Conservation (phyloP, 164 flowering plant genomes). For the Chimonanthus praecox region DNA sequence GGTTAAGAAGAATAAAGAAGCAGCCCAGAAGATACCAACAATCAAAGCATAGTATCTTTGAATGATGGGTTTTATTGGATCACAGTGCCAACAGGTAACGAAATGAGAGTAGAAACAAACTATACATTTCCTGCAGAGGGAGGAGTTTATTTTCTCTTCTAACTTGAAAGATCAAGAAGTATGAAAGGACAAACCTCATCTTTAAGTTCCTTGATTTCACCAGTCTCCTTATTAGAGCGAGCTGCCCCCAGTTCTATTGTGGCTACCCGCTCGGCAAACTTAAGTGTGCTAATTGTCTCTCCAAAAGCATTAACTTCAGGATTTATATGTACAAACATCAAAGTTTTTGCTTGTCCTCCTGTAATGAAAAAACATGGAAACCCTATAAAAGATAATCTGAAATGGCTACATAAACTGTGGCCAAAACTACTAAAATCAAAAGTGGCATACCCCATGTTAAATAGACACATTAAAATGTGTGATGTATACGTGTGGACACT, state of each 20-base stretch:
- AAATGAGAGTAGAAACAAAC: background rate
- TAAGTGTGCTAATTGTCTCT: constrained; percentile 87
- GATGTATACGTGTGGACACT: no score
- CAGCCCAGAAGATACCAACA: background rate
- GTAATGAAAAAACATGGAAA: constrained; percentile 3
- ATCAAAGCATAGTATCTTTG: background rate
- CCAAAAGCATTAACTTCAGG: constrained; percentile 71
- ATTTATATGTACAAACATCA: constrained; percentile 94
- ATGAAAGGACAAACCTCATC: constrained; percentile 53
- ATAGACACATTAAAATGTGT: no score
- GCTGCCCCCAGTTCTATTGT: constrained; percentile 91
- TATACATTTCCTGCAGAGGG: background rate
- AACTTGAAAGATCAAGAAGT: constrained; percentile 1
- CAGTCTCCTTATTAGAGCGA: constrained; percentile 68
- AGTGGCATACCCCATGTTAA: no score
- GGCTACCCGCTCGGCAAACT: constrained; percentile 91
- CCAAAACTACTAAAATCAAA: background rate
- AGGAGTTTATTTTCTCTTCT: background rate
- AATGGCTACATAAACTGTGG: background rate
- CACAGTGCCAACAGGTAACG: background rate
- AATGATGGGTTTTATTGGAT: background rate
- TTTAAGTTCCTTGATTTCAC: constrained; percentile 67
- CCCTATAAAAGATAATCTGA: background rate
- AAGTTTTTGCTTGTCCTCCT: constrained; percentile 96
- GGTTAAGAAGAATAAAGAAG: background rate